A percentile compares a stretch with the other conserved stretches of the same genome.
phyloP scores from a whole-genome alignment of 2,329 filamentous ascomycete genomes.

The Chrysoporthe cubensis region DNA sequence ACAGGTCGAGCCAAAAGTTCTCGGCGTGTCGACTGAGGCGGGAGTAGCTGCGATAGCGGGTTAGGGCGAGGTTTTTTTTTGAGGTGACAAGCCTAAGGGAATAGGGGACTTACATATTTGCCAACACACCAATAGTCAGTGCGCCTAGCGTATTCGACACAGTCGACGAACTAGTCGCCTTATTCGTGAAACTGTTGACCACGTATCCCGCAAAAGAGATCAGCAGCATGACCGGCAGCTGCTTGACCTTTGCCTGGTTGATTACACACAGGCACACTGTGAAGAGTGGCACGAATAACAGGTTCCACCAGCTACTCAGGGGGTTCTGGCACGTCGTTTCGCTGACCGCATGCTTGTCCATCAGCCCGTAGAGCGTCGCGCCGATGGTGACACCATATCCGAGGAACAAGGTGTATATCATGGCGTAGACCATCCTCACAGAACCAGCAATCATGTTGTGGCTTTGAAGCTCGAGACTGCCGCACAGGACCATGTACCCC shows the following conservation, averaged over 20 bases:
- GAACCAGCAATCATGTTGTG: slow-evolving; percentile 71
- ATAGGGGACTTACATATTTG: slow-evolving; percentile 57
- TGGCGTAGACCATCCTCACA: slow-evolving; percentile 74
- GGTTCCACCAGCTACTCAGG: slow-evolving; percentile 52
- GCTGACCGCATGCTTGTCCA: slow-evolving; percentile 58
- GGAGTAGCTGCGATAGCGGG: slow-evolving; percentile 55
- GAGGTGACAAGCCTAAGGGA: background rate
- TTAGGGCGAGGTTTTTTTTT: background rate
- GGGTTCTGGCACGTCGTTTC: slow-evolving; percentile 47
- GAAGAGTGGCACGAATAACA: slow-evolving; percentile 69
- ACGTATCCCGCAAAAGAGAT: slow-evolving; percentile 76
- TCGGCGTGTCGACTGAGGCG: slow-evolving; percentile 64
- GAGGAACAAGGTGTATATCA: slow-evolving; percentile 74
- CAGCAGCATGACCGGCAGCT: slow-evolving; percentile 74
- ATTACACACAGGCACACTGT: slow-evolving; percentile 61
- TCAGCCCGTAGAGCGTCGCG: slow-evolving; percentile 64
- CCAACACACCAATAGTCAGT: slow-evolving; percentile 74
- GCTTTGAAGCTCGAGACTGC: slow-evolving; percentile 68
- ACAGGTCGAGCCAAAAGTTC: slow-evolving; percentile 58
- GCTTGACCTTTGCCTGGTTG: slow-evolving; percentile 81
- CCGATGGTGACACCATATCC: slow-evolving; percentile 75
- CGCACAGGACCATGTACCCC: slow-evolving; percentile 65
- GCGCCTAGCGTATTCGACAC: slow-evolving; percentile 80
- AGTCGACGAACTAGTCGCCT: slow-evolving; percentile 71
- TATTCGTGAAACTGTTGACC: slow-evolving; percentile 73